phyloP scores from a whole-genome alignment of 2,329 filamentous ascomycete species.

The Penicillium oxalicum region DNA sequence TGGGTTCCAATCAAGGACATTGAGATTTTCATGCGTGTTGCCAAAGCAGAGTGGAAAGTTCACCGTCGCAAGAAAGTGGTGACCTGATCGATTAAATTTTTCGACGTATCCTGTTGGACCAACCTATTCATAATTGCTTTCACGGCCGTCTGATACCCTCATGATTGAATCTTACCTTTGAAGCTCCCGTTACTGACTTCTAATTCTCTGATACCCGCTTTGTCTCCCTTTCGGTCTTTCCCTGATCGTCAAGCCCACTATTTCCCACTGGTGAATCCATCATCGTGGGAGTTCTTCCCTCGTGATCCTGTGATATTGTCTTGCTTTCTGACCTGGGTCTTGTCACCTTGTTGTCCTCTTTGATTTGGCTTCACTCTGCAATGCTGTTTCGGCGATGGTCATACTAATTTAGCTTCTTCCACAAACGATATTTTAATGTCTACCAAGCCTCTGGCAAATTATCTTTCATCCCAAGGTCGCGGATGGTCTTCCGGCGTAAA shows the following conservation, averaged over 20 bases:
- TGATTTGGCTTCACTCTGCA: too few relatives aligned
- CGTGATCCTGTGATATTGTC: constrained; percentile 1
- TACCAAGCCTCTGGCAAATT: too few relatives aligned
- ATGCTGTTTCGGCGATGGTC: too few relatives aligned
- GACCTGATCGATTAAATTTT: background rate
- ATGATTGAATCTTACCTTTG: constrained; percentile 14
- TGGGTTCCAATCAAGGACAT: constrained; percentile 94
- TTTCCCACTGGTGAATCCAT: background rate
- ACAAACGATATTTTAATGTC: too few relatives aligned
- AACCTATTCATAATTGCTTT: constrained; percentile 9
- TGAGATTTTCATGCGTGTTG: constrained; percentile 85
- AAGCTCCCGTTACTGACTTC: constrained; percentile 13
- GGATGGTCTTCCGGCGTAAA: too few relatives aligned
- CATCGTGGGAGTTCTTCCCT: background rate
- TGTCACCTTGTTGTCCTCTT: background rate
- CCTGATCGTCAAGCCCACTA: background rate
- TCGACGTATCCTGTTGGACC: background rate
- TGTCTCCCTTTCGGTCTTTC: background rate
- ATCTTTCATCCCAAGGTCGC: too few relatives aligned
- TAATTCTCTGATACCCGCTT: constrained; percentile 17
- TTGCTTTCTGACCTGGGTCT: background rate
- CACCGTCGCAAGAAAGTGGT: constrained; percentile 45
- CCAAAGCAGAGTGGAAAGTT: constrained; percentile 78
- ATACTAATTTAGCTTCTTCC: too few relatives aligned
- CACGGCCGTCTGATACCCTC: constrained; percentile 19